Conservation (phyloP, 495 filamentous ascomycete genomes). For the Talaromyces trachyspermus region DNA sequence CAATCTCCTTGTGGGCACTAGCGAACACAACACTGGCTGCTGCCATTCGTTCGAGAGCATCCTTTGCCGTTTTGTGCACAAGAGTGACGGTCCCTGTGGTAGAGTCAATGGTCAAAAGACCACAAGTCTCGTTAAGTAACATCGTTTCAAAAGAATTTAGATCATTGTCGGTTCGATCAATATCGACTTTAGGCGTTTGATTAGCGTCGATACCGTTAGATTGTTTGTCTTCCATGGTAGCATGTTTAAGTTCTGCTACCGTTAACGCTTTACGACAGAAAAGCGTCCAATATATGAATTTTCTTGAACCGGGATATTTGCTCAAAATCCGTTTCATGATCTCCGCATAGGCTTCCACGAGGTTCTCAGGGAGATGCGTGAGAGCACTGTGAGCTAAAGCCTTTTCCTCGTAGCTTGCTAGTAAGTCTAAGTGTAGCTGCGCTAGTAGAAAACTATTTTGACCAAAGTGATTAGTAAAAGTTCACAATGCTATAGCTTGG, state of each 20-base stretch:
- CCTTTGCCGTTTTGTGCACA: constrained; percentile 27
- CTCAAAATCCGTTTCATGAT: constrained; percentile 26
- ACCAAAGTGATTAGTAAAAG: not conserved
- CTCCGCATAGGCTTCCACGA: constrained; percentile 28
- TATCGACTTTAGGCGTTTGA: too few species aligned
- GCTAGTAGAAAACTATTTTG: constrained; percentile 24
- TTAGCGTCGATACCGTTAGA: not conserved
- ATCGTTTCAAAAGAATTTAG: constrained; percentile 14
- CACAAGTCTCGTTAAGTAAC: constrained; percentile 13
- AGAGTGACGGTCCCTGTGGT: constrained; percentile 18
- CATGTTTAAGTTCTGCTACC: constrained; percentile 19
- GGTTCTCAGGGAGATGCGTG: constrained; percentile 22
- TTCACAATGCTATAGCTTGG: not conserved
- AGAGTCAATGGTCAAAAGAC: constrained; percentile 22
- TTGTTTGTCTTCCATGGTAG: constrained; percentile 7
- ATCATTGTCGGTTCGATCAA: not conserved
- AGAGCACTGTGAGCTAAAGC: constrained; percentile 20
- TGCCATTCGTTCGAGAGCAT: constrained; percentile 21
- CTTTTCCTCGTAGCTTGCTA: constrained; percentile 18
- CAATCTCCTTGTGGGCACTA: constrained; percentile 23
- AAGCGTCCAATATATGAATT: constrained; percentile 25
- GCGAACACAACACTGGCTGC: constrained; percentile 29
- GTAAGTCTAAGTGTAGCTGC: constrained; percentile 20
- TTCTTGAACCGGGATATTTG: constrained; percentile 13
- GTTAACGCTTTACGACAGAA: constrained; percentile 21